Base-by-base conservation (phyloP, 768 basidiomycete genomes). In the Tulasnella sp. region DNA sequence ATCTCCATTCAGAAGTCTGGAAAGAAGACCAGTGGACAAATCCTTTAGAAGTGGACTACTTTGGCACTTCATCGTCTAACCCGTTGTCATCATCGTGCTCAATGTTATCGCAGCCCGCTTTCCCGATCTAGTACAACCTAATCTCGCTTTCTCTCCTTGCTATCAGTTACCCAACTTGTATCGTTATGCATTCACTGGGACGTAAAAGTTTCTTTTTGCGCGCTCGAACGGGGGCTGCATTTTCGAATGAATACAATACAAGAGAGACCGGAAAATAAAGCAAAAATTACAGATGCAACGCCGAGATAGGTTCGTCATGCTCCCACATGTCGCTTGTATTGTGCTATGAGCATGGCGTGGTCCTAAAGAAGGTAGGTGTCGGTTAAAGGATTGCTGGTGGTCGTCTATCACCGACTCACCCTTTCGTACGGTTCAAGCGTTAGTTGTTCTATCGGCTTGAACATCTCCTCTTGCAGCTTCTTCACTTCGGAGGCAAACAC, bases 401-500 rank as follows among this genome's bases (percentile, higher is more conserved):
- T 5, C 12, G 6, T 53, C 3, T 7, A 39, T 15, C 6, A 3
- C 8, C 2, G 9, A 57, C 64, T 29, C 36, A 66, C 65, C 49
- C 65, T 54, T 69, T 91, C 87, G 64, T 91, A 90, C 2, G 87
- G 87, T 71, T 98, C 96, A 36, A 99, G 73, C 3, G 94, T 96
- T 1, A 97, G 81, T 73, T 98, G 94, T 68, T 97, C 92, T 48
- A 92, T 74, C 12, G 96, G 92, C 74, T 92, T 97, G 73, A 99
- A 83, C 64, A 81, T 83, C 66, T 74, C 76, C 45, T 77, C 75
- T 68, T 84, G 81, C 65, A 98, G 74, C 61, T 72, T 77, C 68
- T 90, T 80, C 39, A 97, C 86, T 71, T 98, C 90, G 35, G 76
- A 71, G 1, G 89, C 84, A 65, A 98, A 99, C 45, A 98, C 84